Evolutionary conservation across 306 rosid species (phyloP).

Genomic region (Cicer chorassanicum): DNA sequence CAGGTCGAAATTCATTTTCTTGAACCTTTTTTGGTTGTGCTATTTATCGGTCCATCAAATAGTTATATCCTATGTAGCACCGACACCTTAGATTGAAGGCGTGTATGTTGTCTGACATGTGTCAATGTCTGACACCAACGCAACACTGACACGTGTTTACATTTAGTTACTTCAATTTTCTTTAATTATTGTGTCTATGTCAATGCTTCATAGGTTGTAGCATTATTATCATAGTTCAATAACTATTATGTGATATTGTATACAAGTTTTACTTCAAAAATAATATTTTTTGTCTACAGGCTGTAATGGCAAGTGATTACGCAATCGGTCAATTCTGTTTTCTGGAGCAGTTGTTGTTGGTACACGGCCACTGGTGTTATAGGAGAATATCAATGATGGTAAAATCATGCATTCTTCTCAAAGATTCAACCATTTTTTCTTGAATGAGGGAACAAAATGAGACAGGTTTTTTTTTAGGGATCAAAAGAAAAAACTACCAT

Average conservation of each 20-base stretch:
- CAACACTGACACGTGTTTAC: no score
- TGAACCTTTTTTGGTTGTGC: neutral
- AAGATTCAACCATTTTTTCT: no score
- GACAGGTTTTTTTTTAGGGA: neutral
- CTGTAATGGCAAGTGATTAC: conserved; percentile 96
- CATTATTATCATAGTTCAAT: neutral
- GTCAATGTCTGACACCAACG: no score
- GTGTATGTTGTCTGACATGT: no score
- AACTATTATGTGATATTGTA: neutral
- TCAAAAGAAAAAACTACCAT: neutral
- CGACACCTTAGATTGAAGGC: no score
- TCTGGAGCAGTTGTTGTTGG: conserved; percentile 84
- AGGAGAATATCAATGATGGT: conserved; percentile 93
- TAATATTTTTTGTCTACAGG: conserved; percentile 54
- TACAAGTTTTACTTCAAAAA: neutral
- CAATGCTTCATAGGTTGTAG: neutral
- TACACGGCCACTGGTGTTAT: conserved; percentile 96
- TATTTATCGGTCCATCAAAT: conserved; percentile 2
- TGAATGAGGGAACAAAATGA: neutral
- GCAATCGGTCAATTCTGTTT: conserved; percentile 78
- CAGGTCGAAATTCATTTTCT: conserved; percentile 62
- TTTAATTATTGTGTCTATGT: no score
- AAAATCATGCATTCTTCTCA: conserved; percentile 46
- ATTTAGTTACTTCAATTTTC: no score
- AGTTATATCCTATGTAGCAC: neutral